Conservation (phyloP, 75 land plant species). For the Cupressus sempervirens region DNA sequence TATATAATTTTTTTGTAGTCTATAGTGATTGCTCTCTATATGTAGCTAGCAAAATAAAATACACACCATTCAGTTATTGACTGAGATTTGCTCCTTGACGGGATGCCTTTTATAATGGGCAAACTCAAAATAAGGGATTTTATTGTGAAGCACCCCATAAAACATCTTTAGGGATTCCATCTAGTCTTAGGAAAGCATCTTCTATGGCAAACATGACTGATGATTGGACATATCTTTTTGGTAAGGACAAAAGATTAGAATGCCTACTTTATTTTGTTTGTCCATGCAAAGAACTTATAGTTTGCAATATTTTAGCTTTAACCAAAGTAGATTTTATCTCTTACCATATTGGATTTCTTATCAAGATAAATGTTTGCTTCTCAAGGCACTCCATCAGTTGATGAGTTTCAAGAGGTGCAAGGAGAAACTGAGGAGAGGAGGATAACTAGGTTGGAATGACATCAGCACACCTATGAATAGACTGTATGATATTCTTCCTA, state of each 20-base stretch:
- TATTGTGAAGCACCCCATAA: constrained; percentile 34
- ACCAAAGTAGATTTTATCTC: neutral
- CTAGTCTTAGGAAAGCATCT: constrained; percentile 51
- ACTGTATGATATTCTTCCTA: constrained; percentile 33
- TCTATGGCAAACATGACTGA: constrained; percentile 64
- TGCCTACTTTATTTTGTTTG: neutral
- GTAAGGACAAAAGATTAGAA: constrained; percentile 29
- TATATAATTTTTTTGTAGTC: neutral
- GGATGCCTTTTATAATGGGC: constrained; percentile 55
- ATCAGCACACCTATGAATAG: constrained; percentile 68
- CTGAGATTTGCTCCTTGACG: constrained; percentile 10
- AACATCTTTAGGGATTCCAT: constrained; percentile 26
- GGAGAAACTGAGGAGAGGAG: constrained; percentile 89
- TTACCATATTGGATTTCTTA: neutral
- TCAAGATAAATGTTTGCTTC: neutral
- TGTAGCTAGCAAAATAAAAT: neutral
- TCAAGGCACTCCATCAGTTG: constrained; percentile 36
- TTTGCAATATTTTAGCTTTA: neutral
- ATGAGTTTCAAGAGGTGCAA: constrained; percentile 78
- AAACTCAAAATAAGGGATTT: constrained; percentile 31
- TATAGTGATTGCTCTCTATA: neutral
- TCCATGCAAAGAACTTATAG: neutral
- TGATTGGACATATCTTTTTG: constrained; percentile 67
- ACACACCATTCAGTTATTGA: neutral
- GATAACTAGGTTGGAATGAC: constrained; percentile 58